Evolutionary conservation across 768 basidiomycete genomes (phyloP).

Genomic region (Serpula lacrymans): DNA sequence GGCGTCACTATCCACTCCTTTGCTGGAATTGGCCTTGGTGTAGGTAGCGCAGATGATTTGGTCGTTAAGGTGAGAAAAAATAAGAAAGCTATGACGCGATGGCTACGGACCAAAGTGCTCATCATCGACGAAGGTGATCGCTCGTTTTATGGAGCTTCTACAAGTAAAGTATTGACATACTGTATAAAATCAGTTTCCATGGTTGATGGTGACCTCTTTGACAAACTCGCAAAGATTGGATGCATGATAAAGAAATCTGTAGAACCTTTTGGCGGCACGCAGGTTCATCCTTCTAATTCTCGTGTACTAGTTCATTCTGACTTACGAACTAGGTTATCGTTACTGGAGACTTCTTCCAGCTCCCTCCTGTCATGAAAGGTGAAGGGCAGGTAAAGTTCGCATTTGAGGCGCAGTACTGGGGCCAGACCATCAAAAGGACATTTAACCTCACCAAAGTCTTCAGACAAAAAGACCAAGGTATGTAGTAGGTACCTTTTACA

Average conservation of each 20-base stretch:
- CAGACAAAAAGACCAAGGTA: conserved; percentile 88
- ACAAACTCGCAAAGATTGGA: conserved; percentile 81
- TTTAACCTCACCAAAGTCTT: conserved; percentile 96
- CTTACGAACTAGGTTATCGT: conserved; percentile 62
- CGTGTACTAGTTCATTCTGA: background rate
- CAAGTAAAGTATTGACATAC: background rate
- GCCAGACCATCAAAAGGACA: conserved; percentile 65
- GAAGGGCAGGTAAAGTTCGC: conserved; percentile 71
- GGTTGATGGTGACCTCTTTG: conserved; percentile 91
- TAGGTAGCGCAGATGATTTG: conserved; percentile 60
- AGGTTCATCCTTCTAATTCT: conserved; percentile 42
- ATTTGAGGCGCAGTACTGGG: conserved; percentile 86
- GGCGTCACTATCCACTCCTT: conserved; percentile 96
- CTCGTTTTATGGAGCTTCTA: too few species aligned
- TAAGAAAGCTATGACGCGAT: conserved; percentile 75
- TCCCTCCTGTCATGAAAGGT: conserved; percentile 84
- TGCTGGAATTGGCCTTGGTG: conserved; percentile 86
- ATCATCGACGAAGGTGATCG: conserved; percentile 76
- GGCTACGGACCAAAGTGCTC: conserved; percentile 81
- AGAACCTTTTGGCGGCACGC: conserved; percentile 90
- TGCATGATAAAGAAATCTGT: conserved; percentile 55
- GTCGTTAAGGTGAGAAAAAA: conserved; percentile 71
- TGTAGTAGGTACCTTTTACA: conserved; percentile 14
- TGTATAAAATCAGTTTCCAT: conserved; percentile 75
- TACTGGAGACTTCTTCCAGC: conserved; percentile 97